Base-by-base conservation (phyloP, 2,329 filamentous ascomycete genomes). In the Calonectria naviculata region DNA sequence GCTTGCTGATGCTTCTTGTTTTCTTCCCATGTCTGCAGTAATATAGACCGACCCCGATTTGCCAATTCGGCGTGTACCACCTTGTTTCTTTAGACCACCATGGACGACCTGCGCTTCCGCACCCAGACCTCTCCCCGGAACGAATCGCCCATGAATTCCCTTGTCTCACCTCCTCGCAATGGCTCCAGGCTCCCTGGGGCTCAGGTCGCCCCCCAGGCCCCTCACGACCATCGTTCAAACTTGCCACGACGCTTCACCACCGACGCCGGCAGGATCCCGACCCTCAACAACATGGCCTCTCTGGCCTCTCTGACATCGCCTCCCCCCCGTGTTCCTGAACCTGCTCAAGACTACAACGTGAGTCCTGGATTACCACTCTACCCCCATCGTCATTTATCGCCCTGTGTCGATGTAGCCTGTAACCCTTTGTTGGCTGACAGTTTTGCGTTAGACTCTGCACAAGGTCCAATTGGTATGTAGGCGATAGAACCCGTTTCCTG, bases 221-320 rank as follows among this genome's bases (percentile, higher is more conserved):
- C 89, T 74, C 89, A 91, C 83, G 94, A 97, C 81, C 89, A 90
- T 75, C 92, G 95, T 83, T 90, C 91, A 74, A 92, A 92, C 78
- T 88, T 98, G 81, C 94, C 95, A 84, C 93, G 96, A 80, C 93
- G 96, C 81, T 98, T 98, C 85, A 98, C 96, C 74, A 97, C 95
- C 69, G 97, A 98, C 85, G 92, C 94, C 85, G 89, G 94, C 84
- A 89, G 95, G 89, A 87, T 96, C 84, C 93, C 93, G 83, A 94
- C 93, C 81, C 86, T 94, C 84, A 90, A 89, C 69, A 89, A 90
- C 58, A 61, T 78, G 58, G 70, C 68, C 47, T 63, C 73, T 12
- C 41, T 66, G 29, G 24, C 49, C 42, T 34, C 62, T 44, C 9
- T 95, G 80, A 87, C 89, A 44, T 82, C 85, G 56, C 86, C 86